A percentile compares a stretch with the other conserved stretches of the same genome.
Evolutionary conservation across 2,329 filamentous ascomycete species (phyloP).

Genomic region (Endocalyx cinctus): DNA sequence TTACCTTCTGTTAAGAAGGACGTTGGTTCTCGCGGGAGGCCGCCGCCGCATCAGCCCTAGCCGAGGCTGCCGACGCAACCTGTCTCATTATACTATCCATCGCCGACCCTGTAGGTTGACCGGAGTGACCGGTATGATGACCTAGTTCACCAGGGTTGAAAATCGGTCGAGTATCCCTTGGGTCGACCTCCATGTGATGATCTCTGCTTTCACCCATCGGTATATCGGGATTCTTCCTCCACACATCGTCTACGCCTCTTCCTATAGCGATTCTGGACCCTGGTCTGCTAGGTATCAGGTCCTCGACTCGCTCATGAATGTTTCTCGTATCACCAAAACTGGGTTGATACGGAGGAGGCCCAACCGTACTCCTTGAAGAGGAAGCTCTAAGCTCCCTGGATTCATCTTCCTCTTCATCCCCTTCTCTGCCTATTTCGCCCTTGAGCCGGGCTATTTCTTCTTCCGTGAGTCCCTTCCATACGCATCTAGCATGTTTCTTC

Average conservation of each 20-base stretch:
- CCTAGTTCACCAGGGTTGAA: conserved; percentile 8
- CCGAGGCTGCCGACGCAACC: conserved; percentile 30
- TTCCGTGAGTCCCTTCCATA: conserved; percentile 76
- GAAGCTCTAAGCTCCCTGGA: conserved; percentile 12
- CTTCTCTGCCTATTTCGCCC: conserved; percentile 22
- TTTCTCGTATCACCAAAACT: conserved; percentile 15
- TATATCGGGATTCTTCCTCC: conserved; percentile 24
- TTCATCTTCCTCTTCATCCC: conserved; percentile 26
- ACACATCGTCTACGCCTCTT: conserved; percentile 24
- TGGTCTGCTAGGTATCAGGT: conserved; percentile 12
- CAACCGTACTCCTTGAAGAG: conserved; percentile 15
- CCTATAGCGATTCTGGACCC: conserved; percentile 22
- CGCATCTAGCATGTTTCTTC: conserved; percentile 84
- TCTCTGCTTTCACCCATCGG: conserved; percentile 12
- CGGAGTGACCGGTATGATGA: neutral
- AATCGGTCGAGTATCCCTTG: conserved; percentile 17
- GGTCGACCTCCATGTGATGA: conserved; percentile 27
- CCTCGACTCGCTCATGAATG: conserved; percentile 19
- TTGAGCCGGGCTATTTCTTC: conserved; percentile 51
- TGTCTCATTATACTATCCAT: conserved; percentile 28
- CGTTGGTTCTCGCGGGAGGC: conserved; percentile 15
- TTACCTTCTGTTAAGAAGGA: too few relatives aligned
- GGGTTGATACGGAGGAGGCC: conserved; percentile 15
- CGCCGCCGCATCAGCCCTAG: conserved; percentile 22
- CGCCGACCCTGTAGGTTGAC: conserved; percentile 1